Conservation (phyloP, 768 basidiomycete species). For the Neoboletus subvelutipes region DNA sequence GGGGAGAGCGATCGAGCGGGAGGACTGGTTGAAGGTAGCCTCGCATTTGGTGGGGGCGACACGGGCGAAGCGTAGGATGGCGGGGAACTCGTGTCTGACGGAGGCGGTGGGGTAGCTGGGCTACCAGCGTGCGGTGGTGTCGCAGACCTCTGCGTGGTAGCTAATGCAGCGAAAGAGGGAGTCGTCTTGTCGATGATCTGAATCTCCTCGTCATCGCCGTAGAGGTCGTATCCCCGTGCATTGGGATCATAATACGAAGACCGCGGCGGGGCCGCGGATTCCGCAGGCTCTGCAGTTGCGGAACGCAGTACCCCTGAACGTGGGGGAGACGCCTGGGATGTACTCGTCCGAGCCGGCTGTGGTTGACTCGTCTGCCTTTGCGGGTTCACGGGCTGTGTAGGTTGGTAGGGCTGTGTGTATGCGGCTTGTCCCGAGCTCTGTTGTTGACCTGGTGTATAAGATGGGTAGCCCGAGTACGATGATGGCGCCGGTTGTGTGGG, state of each 20-base stretch:
- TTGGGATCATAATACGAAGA: conserved; percentile 40
- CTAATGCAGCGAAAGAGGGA: neutral
- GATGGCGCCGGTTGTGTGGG: neutral
- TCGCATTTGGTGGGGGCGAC: neutral
- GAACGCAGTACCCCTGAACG: conserved; percentile 9
- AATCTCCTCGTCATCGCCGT: conserved; percentile 17
- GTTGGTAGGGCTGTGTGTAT: conserved; percentile 6
- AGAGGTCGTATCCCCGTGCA: conserved; percentile 29
- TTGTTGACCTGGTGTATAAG: neutral
- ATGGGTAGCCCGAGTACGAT: neutral
- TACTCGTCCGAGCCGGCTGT: conserved; percentile 5
- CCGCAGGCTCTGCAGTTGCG: neutral
- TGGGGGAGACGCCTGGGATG: conserved; percentile 13
- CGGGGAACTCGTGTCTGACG: conserved; percentile 1
- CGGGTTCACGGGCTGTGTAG: neutral
- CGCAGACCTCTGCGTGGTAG: neutral
- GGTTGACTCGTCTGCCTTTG: conserved; percentile 11
- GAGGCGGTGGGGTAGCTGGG: neutral
- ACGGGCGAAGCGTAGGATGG: conserved; percentile 7
- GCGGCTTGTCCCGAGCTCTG: conserved; percentile 2
- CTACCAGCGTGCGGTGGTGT: neutral
- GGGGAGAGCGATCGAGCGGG: conserved; percentile 13
- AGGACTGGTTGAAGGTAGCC: neutral
- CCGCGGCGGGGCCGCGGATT: conserved; percentile 12
- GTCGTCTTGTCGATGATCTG: conserved; percentile 8